Percentiles rank a stretch among this genome's conserved stretches.
These are phyloP conservation scores for Arabidopsis hybrid DNA, from an alignment of 441 rosid genomes.

Conservation along the genomic window DNA sequence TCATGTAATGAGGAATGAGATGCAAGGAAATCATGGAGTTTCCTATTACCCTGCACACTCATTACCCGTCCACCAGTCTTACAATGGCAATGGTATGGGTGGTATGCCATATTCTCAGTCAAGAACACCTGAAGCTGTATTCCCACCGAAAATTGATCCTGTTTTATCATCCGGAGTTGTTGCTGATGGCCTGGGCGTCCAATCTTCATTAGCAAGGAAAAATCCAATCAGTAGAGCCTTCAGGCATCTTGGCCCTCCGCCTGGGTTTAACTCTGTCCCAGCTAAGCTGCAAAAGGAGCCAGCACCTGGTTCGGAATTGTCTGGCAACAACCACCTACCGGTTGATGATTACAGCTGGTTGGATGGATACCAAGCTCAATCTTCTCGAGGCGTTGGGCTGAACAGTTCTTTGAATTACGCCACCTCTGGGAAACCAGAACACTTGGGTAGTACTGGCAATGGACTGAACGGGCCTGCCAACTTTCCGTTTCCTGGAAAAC, in stretches of 20 bases:
- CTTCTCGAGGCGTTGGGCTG: constrained; percentile 51
- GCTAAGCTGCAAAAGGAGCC: constrained; percentile 60
- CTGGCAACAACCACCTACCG: constrained; percentile 48
- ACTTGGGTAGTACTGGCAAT: constrained; percentile 53
- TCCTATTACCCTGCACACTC: constrained; percentile 49
- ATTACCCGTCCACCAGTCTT: constrained; percentile 54
- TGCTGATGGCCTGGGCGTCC: constrained; percentile 55
- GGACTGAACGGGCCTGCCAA: constrained; percentile 60
- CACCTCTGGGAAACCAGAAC: constrained; percentile 58
- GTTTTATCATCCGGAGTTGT: constrained; percentile 55
- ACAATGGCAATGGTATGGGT: constrained; percentile 46
- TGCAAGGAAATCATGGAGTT: constrained; percentile 55
- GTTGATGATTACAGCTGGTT: constrained; percentile 97
- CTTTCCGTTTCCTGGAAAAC: constrained; percentile 93
- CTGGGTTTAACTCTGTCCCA: constrained; percentile 82
- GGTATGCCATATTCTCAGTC: constrained; percentile 53
- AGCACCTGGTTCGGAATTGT: constrained; percentile 51
- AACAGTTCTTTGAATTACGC: constrained; percentile 51
- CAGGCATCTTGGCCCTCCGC: constrained; percentile 95
- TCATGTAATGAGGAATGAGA: constrained; percentile 55
- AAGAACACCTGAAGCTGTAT: constrained; percentile 50
- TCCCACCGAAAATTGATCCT: constrained; percentile 56
- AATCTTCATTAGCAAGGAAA: constrained; percentile 54
- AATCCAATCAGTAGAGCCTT: constrained; percentile 78
- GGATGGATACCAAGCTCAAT: constrained; percentile 86